phyloP scores from a whole-genome alignment of 2,329 filamentous ascomycete genomes.

The Colletotrichum shisoi region DNA sequence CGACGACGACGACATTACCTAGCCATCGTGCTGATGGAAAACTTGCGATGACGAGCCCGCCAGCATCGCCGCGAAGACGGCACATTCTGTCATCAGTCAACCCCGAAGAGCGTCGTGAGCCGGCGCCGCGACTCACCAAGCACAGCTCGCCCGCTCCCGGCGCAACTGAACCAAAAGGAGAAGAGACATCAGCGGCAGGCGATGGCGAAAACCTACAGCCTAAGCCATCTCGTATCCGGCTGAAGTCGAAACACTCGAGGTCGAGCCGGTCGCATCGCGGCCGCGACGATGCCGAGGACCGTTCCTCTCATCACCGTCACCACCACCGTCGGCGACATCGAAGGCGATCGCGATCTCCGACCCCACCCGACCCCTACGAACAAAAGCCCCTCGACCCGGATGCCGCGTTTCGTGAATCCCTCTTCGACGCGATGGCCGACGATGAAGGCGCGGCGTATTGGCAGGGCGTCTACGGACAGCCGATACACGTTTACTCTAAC shows the following conservation, averaged over 20 bases:
- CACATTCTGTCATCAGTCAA: constrained; percentile 61
- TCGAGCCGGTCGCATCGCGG: constrained; percentile 41
- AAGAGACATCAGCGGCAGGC: constrained; percentile 7
- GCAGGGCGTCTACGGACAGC: constrained; percentile 96
- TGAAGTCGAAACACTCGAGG: constrained; percentile 51
- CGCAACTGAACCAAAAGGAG: constrained; percentile 9
- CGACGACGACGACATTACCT: neutral
- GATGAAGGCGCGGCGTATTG: constrained; percentile 96
- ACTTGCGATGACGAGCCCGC: constrained; percentile 47
- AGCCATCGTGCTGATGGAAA: constrained; percentile 39
- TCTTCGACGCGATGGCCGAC: constrained; percentile 96
- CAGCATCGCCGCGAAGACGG: constrained; percentile 53
- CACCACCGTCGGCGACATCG: constrained; percentile 43
- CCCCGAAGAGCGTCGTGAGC: constrained; percentile 42
- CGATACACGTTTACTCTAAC: constrained; percentile 80
- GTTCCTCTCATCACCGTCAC: constrained; percentile 44
- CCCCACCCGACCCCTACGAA: constrained; percentile 58
- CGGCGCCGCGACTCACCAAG: constrained; percentile 7
- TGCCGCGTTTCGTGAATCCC: constrained; percentile 85
- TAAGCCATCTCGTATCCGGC: constrained; percentile 51
- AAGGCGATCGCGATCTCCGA: constrained; percentile 54
- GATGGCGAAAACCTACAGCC: constrained; percentile 28
- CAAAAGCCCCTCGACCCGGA: constrained; percentile 68
- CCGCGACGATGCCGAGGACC: constrained; percentile 42
- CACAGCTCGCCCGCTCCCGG: constrained; percentile 30